Evolutionary conservation across 345 rosid species (phyloP).

Genomic region (Populus alba): DNA sequence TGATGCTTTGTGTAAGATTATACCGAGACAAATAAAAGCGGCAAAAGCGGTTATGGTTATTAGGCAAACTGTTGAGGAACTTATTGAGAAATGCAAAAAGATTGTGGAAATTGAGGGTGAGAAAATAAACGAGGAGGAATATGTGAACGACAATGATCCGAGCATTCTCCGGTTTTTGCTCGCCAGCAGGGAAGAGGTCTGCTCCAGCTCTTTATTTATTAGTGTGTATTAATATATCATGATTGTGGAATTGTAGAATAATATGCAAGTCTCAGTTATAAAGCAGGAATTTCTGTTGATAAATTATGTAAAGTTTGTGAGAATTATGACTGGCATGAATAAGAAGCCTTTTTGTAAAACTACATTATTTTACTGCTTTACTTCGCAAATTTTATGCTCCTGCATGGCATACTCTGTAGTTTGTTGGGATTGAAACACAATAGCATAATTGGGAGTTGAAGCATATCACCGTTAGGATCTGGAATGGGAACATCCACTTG

Average conservation of each 20-base stretch:
- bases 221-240: neutral
- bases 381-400: neutral
- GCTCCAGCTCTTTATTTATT: neutral
- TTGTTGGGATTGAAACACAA: neutral
- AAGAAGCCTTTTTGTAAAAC: too few relatives aligned
- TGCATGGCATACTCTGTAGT: neutral
- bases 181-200: constrained; percentile 93
- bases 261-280: too few relatives aligned
- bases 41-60: constrained; percentile 76
- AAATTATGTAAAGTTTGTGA: too few relatives aligned
- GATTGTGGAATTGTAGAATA: neutral
- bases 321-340: too few relatives aligned
- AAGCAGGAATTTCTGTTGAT: too few relatives aligned
- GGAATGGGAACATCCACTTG: constrained; percentile 89
- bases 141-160: constrained; percentile 88
- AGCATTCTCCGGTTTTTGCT: constrained; percentile 92
- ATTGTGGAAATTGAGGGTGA: constrained; percentile 92
- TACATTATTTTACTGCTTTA: too few relatives aligned
- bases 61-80: constrained; percentile 77
- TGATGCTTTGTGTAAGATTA: constrained; percentile 65
- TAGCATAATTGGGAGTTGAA: constrained; percentile 72
- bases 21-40: constrained; percentile 92
- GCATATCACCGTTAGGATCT: constrained; percentile 79
- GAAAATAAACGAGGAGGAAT: constrained; percentile 76
- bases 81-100: constrained; percentile 72